Conservation (phyloP, 768 basidiomycete species). For the Pleurotus eryngii region DNA sequence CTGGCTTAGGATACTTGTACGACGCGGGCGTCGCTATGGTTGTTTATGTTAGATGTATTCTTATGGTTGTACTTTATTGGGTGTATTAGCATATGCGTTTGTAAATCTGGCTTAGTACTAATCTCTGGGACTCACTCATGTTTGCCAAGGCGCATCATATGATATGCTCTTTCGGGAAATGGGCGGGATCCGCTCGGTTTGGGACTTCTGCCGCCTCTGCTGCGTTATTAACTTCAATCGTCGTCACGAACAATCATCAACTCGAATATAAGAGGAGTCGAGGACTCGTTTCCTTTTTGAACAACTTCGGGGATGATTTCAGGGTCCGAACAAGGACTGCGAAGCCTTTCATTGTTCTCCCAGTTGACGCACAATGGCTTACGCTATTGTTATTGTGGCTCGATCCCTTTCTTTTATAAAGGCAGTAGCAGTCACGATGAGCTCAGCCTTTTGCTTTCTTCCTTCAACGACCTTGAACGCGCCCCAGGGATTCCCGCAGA, state of each 20-base stretch:
- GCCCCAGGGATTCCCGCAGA: not conserved
- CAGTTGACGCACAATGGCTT: too few relatives aligned
- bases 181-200: too few relatives aligned
- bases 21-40: slow-evolving; percentile 6
- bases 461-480: not conserved
- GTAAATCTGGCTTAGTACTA: not conserved
- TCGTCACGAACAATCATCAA: too few relatives aligned
- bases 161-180: too few relatives aligned
- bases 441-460: not conserved
- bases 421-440: not conserved
- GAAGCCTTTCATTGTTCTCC: too few relatives aligned
- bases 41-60: not conserved
- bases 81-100: not conserved
- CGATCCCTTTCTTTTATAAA: not conserved
- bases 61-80: not conserved
- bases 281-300: too few relatives aligned
- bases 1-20: not conserved
- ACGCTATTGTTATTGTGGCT: not conserved
- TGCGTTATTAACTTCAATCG: too few relatives aligned
- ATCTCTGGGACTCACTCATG: not conserved
- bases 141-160: not conserved
- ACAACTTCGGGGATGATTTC: too few relatives aligned
- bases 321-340: too few relatives aligned
- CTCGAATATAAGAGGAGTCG: too few relatives aligned
- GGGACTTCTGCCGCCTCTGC: too few relatives aligned